A percentile compares a stretch with the other conserved stretches of the same genome.
Evolutionary conservation across 805 yeast species (phyloP).

Genomic region (Saccharomycopsis olivae): DNA sequence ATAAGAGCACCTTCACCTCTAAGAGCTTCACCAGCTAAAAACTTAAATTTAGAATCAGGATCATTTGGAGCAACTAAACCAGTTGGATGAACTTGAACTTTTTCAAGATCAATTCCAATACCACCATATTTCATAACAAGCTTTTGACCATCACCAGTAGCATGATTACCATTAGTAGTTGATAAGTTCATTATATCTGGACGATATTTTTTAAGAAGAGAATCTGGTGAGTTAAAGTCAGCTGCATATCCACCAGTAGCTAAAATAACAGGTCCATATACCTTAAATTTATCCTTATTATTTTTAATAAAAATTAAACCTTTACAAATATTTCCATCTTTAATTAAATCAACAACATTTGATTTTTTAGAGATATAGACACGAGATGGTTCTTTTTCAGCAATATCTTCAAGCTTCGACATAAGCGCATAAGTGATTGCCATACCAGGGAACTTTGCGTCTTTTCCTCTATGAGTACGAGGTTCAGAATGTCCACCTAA

Average conservation of each 20-base stretch:
- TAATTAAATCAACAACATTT: conserved; percentile 34
- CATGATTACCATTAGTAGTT: conserved; percentile 50
- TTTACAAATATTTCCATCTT: conserved; percentile 22
- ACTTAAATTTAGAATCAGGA: conserved; percentile 38
- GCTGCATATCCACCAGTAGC: conserved; percentile 63
- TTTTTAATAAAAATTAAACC: conserved; percentile 16
- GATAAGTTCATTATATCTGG: conserved; percentile 49
- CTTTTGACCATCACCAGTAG: conserved; percentile 56
- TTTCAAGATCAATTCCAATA: conserved; percentile 49
- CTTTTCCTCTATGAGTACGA: conserved; percentile 73
- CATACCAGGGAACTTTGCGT: conserved; percentile 54
- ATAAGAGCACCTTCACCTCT: conserved; percentile 59
- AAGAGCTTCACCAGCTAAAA: conserved; percentile 55
- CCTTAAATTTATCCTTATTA: conserved; percentile 15
- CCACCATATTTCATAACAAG: conserved; percentile 42
- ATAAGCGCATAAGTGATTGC: conserved; percentile 47
- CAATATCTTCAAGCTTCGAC: conserved; percentile 37
- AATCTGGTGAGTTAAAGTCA: conserved; percentile 37
- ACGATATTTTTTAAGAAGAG: conserved; percentile 42
- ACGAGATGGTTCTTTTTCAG: conserved; percentile 34
- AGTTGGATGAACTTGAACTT: conserved; percentile 61
- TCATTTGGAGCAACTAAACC: conserved; percentile 49
- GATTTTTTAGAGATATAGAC: conserved; percentile 30
- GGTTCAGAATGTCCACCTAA: conserved; percentile 77
- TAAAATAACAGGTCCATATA: conserved; percentile 43